Evolutionary conservation across 345 rosid genomes (phyloP).

Genomic region (Trapa incisa): DNA sequence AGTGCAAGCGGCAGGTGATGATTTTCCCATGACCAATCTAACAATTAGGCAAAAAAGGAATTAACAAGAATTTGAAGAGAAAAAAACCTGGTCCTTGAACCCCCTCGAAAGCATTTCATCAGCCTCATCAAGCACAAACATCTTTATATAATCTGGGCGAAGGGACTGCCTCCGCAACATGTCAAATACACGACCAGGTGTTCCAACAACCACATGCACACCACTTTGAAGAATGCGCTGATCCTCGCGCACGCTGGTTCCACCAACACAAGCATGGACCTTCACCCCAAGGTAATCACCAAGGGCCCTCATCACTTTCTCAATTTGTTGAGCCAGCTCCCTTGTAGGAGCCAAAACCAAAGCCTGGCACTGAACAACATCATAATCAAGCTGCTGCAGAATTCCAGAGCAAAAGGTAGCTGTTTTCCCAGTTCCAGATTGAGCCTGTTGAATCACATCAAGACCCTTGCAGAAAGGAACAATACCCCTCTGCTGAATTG

Average conservation of each 20-base stretch:
- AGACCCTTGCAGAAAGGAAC: conserved; percentile 93
- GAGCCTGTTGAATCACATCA: conserved; percentile 95
- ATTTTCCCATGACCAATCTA: too few species aligned
- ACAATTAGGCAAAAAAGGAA: too few species aligned
- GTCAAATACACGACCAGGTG: conserved; percentile 97
- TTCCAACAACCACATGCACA: conserved; percentile 93
- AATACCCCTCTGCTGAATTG: conserved; percentile 90
- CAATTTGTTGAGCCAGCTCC: conserved; percentile 89
- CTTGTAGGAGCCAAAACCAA: conserved; percentile 85
- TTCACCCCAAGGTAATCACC: conserved; percentile 89
- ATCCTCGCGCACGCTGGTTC: conserved; percentile 92
- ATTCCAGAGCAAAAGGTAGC: conserved; percentile 95
- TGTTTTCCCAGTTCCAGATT: conserved; percentile 93
- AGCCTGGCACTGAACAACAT: conserved; percentile 68
- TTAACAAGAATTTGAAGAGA: neutral
- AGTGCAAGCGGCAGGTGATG: too few species aligned
- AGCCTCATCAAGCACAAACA: conserved; percentile 95
- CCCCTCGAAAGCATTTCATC: conserved; percentile 99
- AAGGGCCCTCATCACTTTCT: conserved; percentile 93
- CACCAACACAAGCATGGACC: conserved; percentile 96
- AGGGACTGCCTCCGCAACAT: conserved; percentile 85
- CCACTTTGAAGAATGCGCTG: conserved; percentile 85
- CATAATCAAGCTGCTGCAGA: conserved; percentile 75
- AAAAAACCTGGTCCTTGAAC: conserved; percentile 79
- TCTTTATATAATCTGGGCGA: conserved; percentile 61